Base-by-base conservation (phyloP, 306 rosid species). In the Rosa multiflora region DNA sequence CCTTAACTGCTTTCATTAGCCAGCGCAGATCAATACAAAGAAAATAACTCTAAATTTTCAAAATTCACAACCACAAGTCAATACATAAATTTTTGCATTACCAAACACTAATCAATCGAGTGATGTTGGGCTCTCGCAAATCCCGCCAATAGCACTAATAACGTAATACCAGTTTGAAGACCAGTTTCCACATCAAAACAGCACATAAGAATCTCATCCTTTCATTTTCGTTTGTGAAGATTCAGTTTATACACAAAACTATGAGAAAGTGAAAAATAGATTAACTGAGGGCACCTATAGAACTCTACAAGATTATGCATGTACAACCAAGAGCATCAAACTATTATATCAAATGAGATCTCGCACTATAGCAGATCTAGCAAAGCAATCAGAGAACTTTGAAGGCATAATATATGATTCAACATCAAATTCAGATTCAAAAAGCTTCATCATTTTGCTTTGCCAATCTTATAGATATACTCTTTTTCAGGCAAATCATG, bases 341-440 rank as follows among this genome's bases (percentile, higher is more conserved):
- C 68, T 12, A 11, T 12, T 10, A 26, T 4, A 10, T 26, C 40
- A 64, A 11, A 66, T 39, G 17, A 40, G 42, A 13, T 73, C 67
- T 52, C 20, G 18, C 6, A 4, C 20, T 55, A 12, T n/a, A 5
- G 39, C 32, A 56, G 55, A 43, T 42, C 4, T 74, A 55, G 78
- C 77, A 69, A 74, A 77, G 86, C 85, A 87, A 87, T 79, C 90
- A 84, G 90, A 80, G 90, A 87, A 87, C 90, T 87, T 82, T 87
- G 85, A 84, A 84, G 86, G 79, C 88, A 71, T 59, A 77, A 42
- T 80, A 76, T 37, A 21, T 56, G 44, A n/a, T 74, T 87, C 86
- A 8, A 80, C 88, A 87, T 73, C 76, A 62, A 23, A 40, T 84
- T 87, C 88, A 80, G 88, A 75, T 32, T 7, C 15, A 21, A 49